Evolutionary conservation across 2,329 filamentous ascomycete genomes (phyloP).

Genomic region (Rutstroemia sp.): DNA sequence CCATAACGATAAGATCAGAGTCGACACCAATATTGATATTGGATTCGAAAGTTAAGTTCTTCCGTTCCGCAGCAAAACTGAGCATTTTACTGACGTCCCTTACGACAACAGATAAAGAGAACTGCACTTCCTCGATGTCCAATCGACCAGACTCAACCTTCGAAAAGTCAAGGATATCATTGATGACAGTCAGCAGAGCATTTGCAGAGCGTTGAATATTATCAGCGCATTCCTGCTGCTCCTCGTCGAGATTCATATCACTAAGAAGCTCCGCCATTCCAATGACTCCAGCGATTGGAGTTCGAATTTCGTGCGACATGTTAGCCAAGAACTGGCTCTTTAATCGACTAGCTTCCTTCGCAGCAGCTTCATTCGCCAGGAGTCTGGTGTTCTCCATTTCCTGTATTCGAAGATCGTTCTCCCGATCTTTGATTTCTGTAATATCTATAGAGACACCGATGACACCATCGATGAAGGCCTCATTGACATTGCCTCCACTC

Average conservation of each 20-base stretch:
- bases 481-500: conserved; percentile 40
- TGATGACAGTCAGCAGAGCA: conserved; percentile 78
- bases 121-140: conserved; percentile 75
- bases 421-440: conserved; percentile 61
- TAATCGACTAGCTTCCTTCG: conserved; percentile 71
- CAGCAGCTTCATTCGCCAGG: conserved; percentile 67
- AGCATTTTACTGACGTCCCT: conserved; percentile 83
- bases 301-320: conserved; percentile 76
- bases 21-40: conserved; percentile 50
- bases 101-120: conserved; percentile 63
- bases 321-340: conserved; percentile 77
- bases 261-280: conserved; percentile 71
- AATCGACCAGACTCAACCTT: conserved; percentile 74
- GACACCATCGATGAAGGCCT: conserved; percentile 57
- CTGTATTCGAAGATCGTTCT: conserved; percentile 54
- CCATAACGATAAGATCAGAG: conserved; percentile 69
- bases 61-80: conserved; percentile 73
- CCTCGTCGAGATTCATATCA: conserved; percentile 59
- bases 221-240: conserved; percentile 67
- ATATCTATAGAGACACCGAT: conserved; percentile 77
- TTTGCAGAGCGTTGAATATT: conserved; percentile 76
- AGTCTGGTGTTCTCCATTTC: conserved; percentile 63
- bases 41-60: conserved; percentile 65
- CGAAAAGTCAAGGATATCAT: conserved; percentile 85
- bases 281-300: conserved; percentile 72